These are phyloP conservation scores for Nothophoma quercina DNA, from an alignment of 2,329 filamentous ascomycete genomes.

Conservation along the genomic window DNA sequence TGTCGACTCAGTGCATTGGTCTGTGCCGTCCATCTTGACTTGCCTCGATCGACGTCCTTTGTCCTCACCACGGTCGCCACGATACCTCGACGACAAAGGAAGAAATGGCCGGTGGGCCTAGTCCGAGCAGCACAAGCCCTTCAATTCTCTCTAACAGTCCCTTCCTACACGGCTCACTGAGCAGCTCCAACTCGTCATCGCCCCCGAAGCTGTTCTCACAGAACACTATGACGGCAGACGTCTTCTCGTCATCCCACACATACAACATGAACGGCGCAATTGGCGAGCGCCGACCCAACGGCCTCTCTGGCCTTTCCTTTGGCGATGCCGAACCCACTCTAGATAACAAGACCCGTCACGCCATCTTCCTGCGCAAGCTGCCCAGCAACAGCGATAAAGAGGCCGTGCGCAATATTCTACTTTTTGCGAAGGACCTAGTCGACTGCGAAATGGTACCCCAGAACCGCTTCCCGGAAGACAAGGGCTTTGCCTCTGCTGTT, in stretches of 20 bases:
- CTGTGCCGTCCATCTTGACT: slow-evolving; percentile 29
- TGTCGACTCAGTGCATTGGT: slow-evolving; percentile 24
- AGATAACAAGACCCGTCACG: slow-evolving; percentile 35
- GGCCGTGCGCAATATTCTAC: slow-evolving; percentile 67
- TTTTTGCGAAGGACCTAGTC: slow-evolving; percentile 70
- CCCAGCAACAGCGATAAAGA: slow-evolving; percentile 66
- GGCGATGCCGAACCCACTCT: slow-evolving; percentile 43
- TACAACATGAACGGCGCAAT: slow-evolving; percentile 51
- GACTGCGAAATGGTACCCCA: slow-evolving; percentile 64
- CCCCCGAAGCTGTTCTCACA: slow-evolving; percentile 47
- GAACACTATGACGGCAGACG: slow-evolving; percentile 51
- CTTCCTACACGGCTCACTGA: slow-evolving; percentile 50
- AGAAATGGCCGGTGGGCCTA: slow-evolving; percentile 51
- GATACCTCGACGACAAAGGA: slow-evolving; percentile 44
- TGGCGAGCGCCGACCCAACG: slow-evolving; percentile 51
- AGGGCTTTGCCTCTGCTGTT: slow-evolving; percentile 64
- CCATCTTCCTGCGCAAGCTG: slow-evolving; percentile 66
- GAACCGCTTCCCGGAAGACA: slow-evolving; percentile 63
- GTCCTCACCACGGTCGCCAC: slow-evolving; percentile 37
- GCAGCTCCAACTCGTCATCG: slow-evolving; percentile 51
- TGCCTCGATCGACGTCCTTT: slow-evolving; percentile 37
- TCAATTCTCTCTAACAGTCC: slow-evolving; percentile 51
- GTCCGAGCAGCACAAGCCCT: slow-evolving; percentile 53
- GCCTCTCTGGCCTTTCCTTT: slow-evolving; percentile 45
- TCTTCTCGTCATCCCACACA: slow-evolving; percentile 50